Conservation (phyloP, 176 grass and related monocot species). For the Alloteropsis semialata region DNA sequence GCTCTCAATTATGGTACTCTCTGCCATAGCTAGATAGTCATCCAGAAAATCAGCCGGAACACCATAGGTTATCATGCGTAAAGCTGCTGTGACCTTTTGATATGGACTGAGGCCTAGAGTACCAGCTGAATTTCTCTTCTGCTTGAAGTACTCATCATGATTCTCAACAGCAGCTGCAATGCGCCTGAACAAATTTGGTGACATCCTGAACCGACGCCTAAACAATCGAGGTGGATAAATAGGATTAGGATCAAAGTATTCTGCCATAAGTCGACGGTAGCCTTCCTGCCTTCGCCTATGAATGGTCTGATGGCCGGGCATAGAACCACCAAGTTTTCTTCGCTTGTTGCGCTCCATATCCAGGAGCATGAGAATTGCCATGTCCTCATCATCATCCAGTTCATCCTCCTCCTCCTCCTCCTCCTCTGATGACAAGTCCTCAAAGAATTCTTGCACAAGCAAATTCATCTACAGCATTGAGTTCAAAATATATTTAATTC, state of each 20-base stretch:
- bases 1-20: background rate
- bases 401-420: background rate
- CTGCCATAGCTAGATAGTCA: background rate
- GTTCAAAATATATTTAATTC: too few species aligned
- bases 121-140: background rate
- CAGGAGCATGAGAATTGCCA: background rate
- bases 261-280: background rate
- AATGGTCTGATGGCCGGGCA: too few species aligned
- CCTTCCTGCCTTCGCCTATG: too few species aligned
- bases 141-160: background rate
- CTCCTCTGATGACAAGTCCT: background rate
- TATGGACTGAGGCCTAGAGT: background rate
- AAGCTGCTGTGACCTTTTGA: background rate
- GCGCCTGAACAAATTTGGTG: background rate
- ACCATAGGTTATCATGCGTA: background rate
- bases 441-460: background rate
- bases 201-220: background rate
- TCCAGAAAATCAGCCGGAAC: background rate
- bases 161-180: background rate
- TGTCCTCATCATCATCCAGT: background rate
- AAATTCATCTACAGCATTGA: background rate
- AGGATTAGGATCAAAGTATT: too few species aligned
- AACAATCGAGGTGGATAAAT: background rate
- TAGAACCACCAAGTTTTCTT: too few species aligned
- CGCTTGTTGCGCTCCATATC: too few species aligned